Conservation (phyloP, 2,329 filamentous ascomycete species). For the Aschersonia sp. region DNA sequence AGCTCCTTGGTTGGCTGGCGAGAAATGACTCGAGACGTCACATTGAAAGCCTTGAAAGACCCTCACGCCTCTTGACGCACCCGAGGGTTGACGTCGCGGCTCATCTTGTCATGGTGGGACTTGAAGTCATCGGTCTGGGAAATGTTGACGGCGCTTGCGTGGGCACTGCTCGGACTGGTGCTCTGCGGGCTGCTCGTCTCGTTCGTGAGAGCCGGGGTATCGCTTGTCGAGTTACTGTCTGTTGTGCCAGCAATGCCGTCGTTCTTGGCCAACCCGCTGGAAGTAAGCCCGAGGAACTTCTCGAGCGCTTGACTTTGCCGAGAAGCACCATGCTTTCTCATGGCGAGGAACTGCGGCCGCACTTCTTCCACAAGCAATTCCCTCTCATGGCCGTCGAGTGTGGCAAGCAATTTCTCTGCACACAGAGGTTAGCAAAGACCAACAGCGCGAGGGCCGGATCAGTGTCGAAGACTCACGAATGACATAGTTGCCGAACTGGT, state of each 20-base stretch:
- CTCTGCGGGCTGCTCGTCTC: constrained; percentile 58
- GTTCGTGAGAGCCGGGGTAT: constrained; percentile 53
- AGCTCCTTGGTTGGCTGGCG: too few species aligned
- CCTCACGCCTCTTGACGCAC: constrained; percentile 11
- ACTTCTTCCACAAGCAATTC: constrained; percentile 48
- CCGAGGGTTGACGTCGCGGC: constrained; percentile 7
- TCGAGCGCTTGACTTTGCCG: constrained; percentile 38
- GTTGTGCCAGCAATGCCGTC: constrained; percentile 23
- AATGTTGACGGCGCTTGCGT: constrained; percentile 36
- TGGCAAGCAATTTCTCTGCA: constrained; percentile 63
- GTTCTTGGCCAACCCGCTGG: constrained; percentile 10
- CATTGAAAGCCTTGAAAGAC: too few species aligned
- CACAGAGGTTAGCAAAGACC: constrained; percentile 4
- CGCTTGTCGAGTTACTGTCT: constrained; percentile 36
- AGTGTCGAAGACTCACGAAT: constrained; percentile 52
- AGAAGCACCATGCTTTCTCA: constrained; percentile 51
- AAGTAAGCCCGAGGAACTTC: constrained; percentile 14
- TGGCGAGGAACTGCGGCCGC: constrained; percentile 41
- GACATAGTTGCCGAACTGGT: constrained; percentile 92
- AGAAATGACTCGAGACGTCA: too few species aligned
- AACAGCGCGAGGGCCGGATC: neutral
- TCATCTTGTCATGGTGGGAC: constrained; percentile 7
- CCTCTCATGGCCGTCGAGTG: constrained; percentile 45
- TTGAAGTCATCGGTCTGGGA: constrained; percentile 14
- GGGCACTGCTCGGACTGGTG: constrained; percentile 49